Percentiles rank a stretch among this genome's conserved stretches.
Conservation (phyloP, 345 rosid genomes). For the Gynandropsis gynandra region DNA sequence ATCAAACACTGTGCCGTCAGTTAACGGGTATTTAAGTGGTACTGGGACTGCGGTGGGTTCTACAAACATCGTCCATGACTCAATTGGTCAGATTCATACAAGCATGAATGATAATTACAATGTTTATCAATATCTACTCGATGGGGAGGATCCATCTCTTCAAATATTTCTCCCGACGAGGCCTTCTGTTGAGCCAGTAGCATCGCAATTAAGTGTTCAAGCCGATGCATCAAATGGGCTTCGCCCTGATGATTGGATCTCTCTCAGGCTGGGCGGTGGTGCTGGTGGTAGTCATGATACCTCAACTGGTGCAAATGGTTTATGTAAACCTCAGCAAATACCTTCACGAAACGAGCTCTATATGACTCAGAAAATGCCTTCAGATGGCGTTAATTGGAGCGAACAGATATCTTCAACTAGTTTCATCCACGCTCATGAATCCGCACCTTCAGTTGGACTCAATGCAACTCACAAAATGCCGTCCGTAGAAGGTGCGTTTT, state of each 20-base stretch:
- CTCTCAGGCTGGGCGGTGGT: slow-evolving; percentile 79
- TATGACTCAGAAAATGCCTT: too few species aligned
- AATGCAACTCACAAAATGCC: too few species aligned
- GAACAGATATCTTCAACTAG: too few species aligned
- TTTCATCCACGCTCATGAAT: too few species aligned
- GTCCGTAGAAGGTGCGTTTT: too few species aligned
- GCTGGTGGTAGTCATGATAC: slow-evolving; percentile 31
- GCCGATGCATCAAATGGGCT: slow-evolving; percentile 58
- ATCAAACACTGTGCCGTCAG: slow-evolving; percentile 35
- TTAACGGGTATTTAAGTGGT: slow-evolving; percentile 44
- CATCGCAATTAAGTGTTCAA: slow-evolving; percentile 48
- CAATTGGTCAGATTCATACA: slow-evolving; percentile 39
- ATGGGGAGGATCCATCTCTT: slow-evolving; percentile 80
- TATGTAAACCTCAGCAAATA: slow-evolving; percentile 36
- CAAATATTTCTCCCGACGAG: slow-evolving; percentile 82
- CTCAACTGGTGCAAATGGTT: slow-evolving; percentile 35
- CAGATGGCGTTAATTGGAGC: too few species aligned
- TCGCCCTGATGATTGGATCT: slow-evolving; percentile 75
- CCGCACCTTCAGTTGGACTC: too few species aligned
- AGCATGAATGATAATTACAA: slow-evolving; percentile 43
- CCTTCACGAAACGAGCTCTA: too few species aligned
- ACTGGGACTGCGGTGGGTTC: slow-evolving; percentile 43
- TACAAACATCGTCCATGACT: slow-evolving; percentile 38
- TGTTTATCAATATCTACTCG: too few species aligned
- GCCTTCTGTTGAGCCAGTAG: slow-evolving; percentile 54